A percentile compares a stretch with the other conserved stretches of the same genome.
These are phyloP conservation scores for Cytospora paraplurivora DNA, from an alignment of 2,329 filamentous ascomycete species.

Conservation along the genomic window DNA sequence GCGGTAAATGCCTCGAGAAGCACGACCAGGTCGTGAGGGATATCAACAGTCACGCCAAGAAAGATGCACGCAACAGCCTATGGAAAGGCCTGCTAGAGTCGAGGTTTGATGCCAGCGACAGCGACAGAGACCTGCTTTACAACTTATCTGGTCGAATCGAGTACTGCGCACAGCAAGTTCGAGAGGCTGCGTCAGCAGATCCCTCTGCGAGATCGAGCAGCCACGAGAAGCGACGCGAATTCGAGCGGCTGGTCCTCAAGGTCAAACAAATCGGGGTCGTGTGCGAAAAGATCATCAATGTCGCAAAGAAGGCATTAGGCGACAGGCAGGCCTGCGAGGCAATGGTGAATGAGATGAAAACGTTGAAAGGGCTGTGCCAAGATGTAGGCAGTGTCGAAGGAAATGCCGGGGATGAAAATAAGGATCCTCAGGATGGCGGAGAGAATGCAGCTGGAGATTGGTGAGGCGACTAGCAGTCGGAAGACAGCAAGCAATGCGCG, in stretches of 20 bases:
- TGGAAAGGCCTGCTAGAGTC: constrained; percentile 24
- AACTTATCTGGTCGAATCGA: neutral
- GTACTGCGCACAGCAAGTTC: constrained; percentile 10
- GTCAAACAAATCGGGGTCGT: constrained; percentile 4
- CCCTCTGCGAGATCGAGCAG: neutral
- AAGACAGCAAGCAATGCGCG: neutral
- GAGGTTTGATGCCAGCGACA: constrained; percentile 10
- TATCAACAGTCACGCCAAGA: constrained; percentile 35
- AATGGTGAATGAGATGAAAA: constrained; percentile 19
- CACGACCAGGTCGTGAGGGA: constrained; percentile 42
- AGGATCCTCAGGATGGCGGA: neutral
- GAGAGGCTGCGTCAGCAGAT: neutral
- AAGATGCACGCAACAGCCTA: constrained; percentile 21
- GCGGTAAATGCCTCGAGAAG: constrained; percentile 32
- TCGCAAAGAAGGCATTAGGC: neutral
- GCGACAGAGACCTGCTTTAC: constrained; percentile 18
- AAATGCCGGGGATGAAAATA: neutral
- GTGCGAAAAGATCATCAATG: constrained; percentile 8
- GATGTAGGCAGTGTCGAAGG: neutral
- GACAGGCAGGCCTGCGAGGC: constrained; percentile 14
- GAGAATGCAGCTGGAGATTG: neutral
- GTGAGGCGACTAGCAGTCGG: neutral
- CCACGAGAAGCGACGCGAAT: neutral
- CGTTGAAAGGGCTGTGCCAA: constrained; percentile 10
- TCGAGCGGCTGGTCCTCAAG: neutral